Conservation (phyloP, 495 filamentous ascomycete species). For the Lineolata rhizophorae region DNA sequence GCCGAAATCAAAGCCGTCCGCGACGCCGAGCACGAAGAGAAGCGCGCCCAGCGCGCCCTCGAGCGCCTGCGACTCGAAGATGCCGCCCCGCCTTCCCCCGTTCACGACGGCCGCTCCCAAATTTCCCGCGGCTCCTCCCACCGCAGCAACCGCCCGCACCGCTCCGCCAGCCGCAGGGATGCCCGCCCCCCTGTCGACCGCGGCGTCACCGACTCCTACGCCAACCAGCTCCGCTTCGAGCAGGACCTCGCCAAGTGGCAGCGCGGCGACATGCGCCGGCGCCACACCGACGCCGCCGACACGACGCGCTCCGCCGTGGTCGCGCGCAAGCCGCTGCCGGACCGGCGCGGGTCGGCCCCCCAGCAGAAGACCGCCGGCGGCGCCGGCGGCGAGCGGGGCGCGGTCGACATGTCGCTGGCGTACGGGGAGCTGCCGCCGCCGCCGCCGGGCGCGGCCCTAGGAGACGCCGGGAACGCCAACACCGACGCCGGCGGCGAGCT, state of each 20-base stretch:
- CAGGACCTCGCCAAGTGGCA: no score
- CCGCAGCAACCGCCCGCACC: conserved; percentile 20
- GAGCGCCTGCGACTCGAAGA: conserved; percentile 28
- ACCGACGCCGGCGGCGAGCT: conserved; percentile 24
- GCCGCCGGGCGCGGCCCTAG: conserved; percentile 10
- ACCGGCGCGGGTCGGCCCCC: conserved; percentile 14
- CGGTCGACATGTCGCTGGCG: conserved; percentile 69
- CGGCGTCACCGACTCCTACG: conserved; percentile 16
- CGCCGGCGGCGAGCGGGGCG: conserved; percentile 22
- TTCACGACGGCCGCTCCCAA: conserved; percentile 8
- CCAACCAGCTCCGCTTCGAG: conserved; percentile 9
- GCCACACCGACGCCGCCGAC: conserved; percentile 3
- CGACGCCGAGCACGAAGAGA: conserved; percentile 30
- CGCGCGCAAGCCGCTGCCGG: conserved; percentile 4
- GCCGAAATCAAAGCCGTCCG: conserved; percentile 50
- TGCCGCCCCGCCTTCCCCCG: no score
- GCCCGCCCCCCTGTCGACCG: conserved; percentile 9
- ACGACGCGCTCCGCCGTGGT: conserved; percentile 7
- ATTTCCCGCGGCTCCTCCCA: conserved; percentile 7
- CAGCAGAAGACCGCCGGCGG: conserved; percentile 3
- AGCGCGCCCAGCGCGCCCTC: conserved; percentile 24
- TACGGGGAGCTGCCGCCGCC: conserved; percentile 50
- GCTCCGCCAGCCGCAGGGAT: conserved; percentile 4
- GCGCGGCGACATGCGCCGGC: neutral
- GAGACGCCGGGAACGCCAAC: no score